phyloP scores from a whole-genome alignment of 306 rosid genomes.

The Acacia confusa region DNA sequence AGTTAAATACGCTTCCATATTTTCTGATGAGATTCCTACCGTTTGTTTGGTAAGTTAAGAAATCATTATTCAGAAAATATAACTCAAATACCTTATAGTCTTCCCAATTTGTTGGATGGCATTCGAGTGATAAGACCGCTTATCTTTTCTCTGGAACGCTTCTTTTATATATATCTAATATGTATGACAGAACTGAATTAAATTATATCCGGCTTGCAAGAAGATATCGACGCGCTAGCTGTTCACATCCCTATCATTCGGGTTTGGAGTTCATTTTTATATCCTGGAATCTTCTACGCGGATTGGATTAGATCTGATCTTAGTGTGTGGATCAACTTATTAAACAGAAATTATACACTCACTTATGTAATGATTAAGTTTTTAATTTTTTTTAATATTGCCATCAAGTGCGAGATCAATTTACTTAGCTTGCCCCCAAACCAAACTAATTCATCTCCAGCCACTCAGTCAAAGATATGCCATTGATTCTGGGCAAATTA shows the following conservation, averaged over 20 bases:
- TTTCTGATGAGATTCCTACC: too few relatives aligned
- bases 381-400: not conserved
- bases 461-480: not conserved
- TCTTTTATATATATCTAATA: not conserved
- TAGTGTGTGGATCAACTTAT: slow-evolving; percentile 9
- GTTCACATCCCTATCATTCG: slow-evolving; percentile 23
- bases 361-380: not conserved
- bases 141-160: not conserved
- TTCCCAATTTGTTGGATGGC: slow-evolving; percentile 37
- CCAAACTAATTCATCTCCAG: not conserved
- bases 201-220: slow-evolving; percentile 18
- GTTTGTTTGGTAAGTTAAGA: not conserved
- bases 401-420: not conserved
- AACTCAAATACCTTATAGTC: not conserved
- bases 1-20: too few relatives aligned
- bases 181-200: slow-evolving; percentile 5
- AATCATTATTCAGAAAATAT: not conserved
- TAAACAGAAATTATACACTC: not conserved
- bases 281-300: slow-evolving; percentile 29
- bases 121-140: not conserved
- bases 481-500: not conserved
- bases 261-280: slow-evolving; percentile 5
- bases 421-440: not conserved
- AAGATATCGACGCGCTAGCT: slow-evolving; percentile 33
- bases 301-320: slow-evolving; percentile 38